Percentiles rank a stretch among this genome's conserved stretches.
Conservation (phyloP, 805 yeast genomes). For the Candida vaughaniae region DNA sequence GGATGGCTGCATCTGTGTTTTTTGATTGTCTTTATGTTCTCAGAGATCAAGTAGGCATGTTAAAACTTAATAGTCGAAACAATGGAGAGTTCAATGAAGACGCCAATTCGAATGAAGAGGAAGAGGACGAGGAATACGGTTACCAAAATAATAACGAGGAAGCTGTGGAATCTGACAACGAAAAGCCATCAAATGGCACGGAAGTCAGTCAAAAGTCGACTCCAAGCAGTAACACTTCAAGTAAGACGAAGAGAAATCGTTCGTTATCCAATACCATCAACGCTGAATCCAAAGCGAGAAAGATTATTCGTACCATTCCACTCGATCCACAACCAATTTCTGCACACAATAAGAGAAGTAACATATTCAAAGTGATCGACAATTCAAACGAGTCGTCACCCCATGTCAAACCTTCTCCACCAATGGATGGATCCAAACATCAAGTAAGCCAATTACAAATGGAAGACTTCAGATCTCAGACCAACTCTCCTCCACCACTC, state of each 20-base stretch:
- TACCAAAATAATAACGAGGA: slow-evolving; percentile 17
- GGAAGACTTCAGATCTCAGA: slow-evolving; percentile 5
- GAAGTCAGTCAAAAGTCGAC: slow-evolving; percentile 30
- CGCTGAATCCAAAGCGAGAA: slow-evolving; percentile 72
- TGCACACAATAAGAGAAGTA: slow-evolving; percentile 29
- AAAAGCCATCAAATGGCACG: slow-evolving; percentile 8
- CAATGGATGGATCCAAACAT: background rate
- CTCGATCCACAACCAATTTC: slow-evolving; percentile 79
- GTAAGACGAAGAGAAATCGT: slow-evolving; percentile 41
- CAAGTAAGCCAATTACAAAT: slow-evolving; percentile 2
- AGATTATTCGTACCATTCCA: slow-evolving; percentile 75
- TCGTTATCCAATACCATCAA: slow-evolving; percentile 54
- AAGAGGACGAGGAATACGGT: slow-evolving; percentile 24
- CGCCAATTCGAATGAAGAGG: slow-evolving; percentile 22
- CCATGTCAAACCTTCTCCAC: slow-evolving; percentile 9
- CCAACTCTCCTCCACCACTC: slow-evolving; percentile 11
- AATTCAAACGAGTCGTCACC: slow-evolving; percentile 34
- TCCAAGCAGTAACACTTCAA: slow-evolving; percentile 31
- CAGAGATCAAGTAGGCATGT: slow-evolving; percentile 86
- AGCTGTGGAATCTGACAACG: slow-evolving; percentile 23
- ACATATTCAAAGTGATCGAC: slow-evolving; percentile 38
- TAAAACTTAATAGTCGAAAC: slow-evolving; percentile 47
- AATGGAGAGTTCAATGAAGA: slow-evolving; percentile 29
- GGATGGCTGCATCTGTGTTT: slow-evolving; percentile 91
- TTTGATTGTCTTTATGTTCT: slow-evolving; percentile 86